Evolutionary conservation across 202 grass and related monocot species (phyloP).

Genomic region (Carex sylvatica): DNA sequence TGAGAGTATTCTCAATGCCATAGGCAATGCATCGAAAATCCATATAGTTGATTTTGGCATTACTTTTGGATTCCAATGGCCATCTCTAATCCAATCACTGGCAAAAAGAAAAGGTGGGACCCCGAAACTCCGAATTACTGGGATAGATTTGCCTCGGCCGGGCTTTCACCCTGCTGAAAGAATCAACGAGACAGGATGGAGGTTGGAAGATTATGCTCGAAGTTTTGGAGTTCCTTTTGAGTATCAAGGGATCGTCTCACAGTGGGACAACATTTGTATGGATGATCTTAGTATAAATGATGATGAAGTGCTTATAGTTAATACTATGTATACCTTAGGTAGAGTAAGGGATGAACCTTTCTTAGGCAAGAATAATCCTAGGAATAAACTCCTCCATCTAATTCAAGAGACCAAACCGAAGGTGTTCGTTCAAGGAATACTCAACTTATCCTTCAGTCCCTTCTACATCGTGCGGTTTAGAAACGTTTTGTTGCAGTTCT

Average conservation of each 20-base stretch:
- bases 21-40: constrained; percentile 30
- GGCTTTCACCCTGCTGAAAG: constrained; percentile 44
- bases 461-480: constrained; percentile 58
- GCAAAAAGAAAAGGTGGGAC: constrained; percentile 36
- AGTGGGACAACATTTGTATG: constrained; percentile 41
- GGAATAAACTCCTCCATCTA: constrained; percentile 35
- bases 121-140: constrained; percentile 53
- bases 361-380: constrained; percentile 37
- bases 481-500: constrained; percentile 42
- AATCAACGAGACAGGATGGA: constrained; percentile 22
- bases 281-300: constrained; percentile 48
- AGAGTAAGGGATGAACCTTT: constrained; percentile 50
- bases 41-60: constrained; percentile 78
- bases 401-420: constrained; percentile 41
- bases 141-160: constrained; percentile 39
- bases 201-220: constrained; percentile 46
- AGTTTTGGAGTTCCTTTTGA: constrained; percentile 52
- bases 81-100: constrained; percentile 44
- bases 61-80: constrained; percentile 71
- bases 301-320: constrained; percentile 55
- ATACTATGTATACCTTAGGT: constrained; percentile 43
- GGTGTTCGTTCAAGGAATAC: constrained; percentile 45
- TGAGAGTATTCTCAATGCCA: constrained; percentile 37
- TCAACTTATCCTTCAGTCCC: constrained; percentile 37
- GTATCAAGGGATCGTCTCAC: constrained; percentile 45